Base-by-base conservation (phyloP, 2,329 filamentous ascomycete species). In the Teratosphaeria epicoccoides region DNA sequence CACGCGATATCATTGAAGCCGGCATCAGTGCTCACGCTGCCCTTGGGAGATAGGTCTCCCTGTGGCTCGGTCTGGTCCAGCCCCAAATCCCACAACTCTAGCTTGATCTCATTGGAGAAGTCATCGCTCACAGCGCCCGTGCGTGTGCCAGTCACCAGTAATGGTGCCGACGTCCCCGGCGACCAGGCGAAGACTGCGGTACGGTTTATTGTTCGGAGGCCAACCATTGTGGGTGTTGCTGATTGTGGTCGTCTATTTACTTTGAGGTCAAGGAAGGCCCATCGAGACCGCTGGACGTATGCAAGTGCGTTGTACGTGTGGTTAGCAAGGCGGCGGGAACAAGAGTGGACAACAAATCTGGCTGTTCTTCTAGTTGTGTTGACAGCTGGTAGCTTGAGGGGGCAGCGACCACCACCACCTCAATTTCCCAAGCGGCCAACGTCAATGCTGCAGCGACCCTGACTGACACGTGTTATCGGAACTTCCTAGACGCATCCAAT, bases 171-270 rank as follows among this genome's bases (percentile, higher is more conserved):
- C 48, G 87, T 74, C 62, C 84, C 87, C 24, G 90, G 86, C 61
- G 88, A 95, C 91, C 93, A 98, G 66, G 93, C 88, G 71, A 98
- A 98, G 65, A 91, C 87, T 71, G 91, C 93, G 65, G 93, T 98
- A 73, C 93, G 83, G 70, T 89, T 87, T 67, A 98, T 94, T 77
- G 97, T 90, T 78, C 91, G 83, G 72, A 97, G 79, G 75, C 89
- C 87, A 73, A 96, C 91, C 93, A 98, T 98, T 71, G 56, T 65
- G 29, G 54, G 37, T 52, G n/a, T 17, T 23, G 11, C n/a, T 40
- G 33, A 40, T 40, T 24, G 20, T 46, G 44, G 20, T 14, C 7
- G 6, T 48, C 7, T 22, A 14, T 24, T 20, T 20, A n/a, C 46
- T 29, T n/a, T n/a, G 24, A 22, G 12, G 46, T 29, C 25, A 37